These are phyloP conservation scores for Yarrowia galli DNA, from an alignment of 1,139 yeast species.

Conservation along the genomic window DNA sequence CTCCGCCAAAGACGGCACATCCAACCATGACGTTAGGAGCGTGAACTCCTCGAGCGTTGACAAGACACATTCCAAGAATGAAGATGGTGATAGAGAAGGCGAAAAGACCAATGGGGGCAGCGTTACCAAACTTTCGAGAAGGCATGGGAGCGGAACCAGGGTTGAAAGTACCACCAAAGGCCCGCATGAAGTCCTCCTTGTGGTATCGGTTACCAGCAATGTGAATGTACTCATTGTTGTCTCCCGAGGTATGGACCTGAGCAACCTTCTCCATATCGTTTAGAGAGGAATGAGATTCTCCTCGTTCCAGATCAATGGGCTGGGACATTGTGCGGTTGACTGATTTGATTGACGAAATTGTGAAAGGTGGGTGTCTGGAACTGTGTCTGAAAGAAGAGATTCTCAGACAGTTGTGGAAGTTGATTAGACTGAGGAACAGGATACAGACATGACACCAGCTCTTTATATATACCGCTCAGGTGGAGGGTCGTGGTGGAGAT, in stretches of 20 bases:
- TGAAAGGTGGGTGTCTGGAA: no score
- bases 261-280: constrained; percentile 33
- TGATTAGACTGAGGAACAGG: not conserved
- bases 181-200: constrained; percentile 28
- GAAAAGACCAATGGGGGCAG: constrained; percentile 83
- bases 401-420: not conserved
- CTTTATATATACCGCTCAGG: constrained; percentile 3
- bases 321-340: not conserved
- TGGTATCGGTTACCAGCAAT: constrained; percentile 30
- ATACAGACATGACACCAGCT: not conserved
- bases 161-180: constrained; percentile 60
- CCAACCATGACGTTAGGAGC: constrained; percentile 68
- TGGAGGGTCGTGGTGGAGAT: not conserved
- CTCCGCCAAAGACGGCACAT: constrained; percentile 83
- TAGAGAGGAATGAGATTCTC: constrained; percentile 22
- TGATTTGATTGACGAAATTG: not conserved
- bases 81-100: constrained; percentile 88
- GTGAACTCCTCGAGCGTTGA: constrained; percentile 64
- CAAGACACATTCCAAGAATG: constrained; percentile 70
- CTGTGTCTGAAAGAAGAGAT: not conserved
- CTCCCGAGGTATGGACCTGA: constrained; percentile 33
- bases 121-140: constrained; percentile 76
- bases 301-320: constrained; percentile 32
- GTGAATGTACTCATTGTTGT: constrained; percentile 27
- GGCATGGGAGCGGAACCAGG: constrained; percentile 71